Conservation (phyloP, 345 rosid genomes). For the Pseudoturritis turrita region DNA sequence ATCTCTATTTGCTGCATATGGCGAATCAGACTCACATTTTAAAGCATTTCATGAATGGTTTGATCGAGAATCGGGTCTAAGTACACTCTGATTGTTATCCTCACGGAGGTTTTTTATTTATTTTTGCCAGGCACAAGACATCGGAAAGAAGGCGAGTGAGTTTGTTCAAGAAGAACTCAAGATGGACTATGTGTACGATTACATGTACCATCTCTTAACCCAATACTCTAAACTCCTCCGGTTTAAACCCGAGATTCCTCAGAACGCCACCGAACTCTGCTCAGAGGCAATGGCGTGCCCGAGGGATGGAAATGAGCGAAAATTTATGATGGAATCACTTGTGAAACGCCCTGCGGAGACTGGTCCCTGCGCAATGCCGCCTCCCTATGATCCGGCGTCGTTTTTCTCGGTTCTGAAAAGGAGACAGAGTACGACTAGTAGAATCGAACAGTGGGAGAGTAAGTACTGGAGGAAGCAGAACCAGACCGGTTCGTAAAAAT, state of each 20-base stretch:
- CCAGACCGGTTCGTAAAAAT: conserved; percentile 17
- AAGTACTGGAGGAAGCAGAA: conserved; percentile 40
- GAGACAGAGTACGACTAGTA: conserved; percentile 29
- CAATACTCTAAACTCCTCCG: conserved; percentile 68
- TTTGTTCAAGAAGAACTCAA: conserved; percentile 52
- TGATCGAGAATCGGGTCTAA: not conserved
- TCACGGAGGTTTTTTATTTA: not conserved
- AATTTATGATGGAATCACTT: conserved; percentile 63
- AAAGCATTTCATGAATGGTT: not conserved
- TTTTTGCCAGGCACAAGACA: conserved; percentile 52
- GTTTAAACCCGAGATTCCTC: conserved; percentile 50
- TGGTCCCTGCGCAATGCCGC: conserved; percentile 57
- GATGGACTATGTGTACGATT: conserved; percentile 69
- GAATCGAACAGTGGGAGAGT: conserved; percentile 44
- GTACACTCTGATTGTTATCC: not conserved
- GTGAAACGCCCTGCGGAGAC: conserved; percentile 52
- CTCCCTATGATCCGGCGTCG: conserved; percentile 59
- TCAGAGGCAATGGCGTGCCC: conserved; percentile 60
- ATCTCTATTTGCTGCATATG: not conserved
- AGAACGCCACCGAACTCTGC: conserved; percentile 43
- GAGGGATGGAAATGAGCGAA: conserved; percentile 39
- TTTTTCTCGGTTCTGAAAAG: conserved; percentile 31
- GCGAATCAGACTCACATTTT: not conserved
- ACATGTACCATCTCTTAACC: conserved; percentile 72
- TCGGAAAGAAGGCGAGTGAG: conserved; percentile 60